Conservation (phyloP, 805 yeast species). For the Yarrowia divulgata region DNA sequence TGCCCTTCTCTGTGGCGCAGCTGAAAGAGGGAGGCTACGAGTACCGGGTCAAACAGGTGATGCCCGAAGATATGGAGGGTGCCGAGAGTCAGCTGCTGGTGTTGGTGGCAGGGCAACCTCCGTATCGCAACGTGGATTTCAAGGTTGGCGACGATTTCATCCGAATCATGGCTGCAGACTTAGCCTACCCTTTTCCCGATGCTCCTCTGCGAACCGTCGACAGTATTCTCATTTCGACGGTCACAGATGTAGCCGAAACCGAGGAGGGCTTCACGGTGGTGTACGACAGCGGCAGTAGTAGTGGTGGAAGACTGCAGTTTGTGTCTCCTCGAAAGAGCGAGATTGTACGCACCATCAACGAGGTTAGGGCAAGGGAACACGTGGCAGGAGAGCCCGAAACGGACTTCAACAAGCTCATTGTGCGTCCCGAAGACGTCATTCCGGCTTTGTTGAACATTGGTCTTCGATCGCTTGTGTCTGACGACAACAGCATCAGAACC, state of each 20-base stretch:
- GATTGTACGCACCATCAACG: conserved; percentile 44
- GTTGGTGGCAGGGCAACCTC: not conserved
- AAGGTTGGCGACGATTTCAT: conserved; percentile 26
- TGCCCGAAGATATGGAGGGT: not conserved
- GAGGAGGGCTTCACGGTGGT: conserved; percentile 23
- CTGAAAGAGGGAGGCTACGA: conserved; percentile 7
- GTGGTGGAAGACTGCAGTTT: conserved; percentile 16
- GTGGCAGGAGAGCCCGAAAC: conserved; percentile 7
- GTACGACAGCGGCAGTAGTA: not conserved
- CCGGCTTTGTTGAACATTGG: conserved; percentile 70
- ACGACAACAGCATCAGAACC: conserved; percentile 63
- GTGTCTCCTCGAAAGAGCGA: conserved; percentile 41
- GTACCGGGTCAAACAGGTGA: conserved; percentile 19
- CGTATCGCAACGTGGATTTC: conserved; percentile 19
- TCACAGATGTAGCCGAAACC: conserved; percentile 1
- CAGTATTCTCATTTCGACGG: not conserved
- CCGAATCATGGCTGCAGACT: not conserved
- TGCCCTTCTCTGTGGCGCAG: conserved; percentile 33
- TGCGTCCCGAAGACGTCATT: conserved; percentile 53
- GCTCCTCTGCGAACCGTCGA: conserved; percentile 22
- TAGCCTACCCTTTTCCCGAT: conserved; percentile 13
- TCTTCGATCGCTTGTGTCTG: conserved; percentile 71
- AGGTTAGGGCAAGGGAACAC: conserved; percentile 40
- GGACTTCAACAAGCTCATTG: conserved; percentile 25
- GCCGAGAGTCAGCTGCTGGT: conserved; percentile 4